phyloP scores from a whole-genome alignment of 1,139 yeast species.

The Candida sp. region DNA sequence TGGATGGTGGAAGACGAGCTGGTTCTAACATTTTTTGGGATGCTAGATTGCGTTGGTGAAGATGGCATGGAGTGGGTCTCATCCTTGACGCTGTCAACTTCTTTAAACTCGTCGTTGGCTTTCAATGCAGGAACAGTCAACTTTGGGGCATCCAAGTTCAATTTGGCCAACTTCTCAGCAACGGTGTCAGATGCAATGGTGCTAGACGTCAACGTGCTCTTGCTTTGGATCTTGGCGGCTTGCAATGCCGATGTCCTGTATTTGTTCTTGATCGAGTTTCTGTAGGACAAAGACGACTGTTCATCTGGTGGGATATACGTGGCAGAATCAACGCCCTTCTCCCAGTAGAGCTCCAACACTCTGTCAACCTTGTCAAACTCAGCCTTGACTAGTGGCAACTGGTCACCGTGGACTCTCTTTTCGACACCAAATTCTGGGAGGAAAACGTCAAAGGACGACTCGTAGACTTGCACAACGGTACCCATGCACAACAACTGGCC shows the following conservation, averaged over 20 bases:
- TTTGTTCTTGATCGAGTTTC: slow-evolving; percentile 79
- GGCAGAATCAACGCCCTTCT: slow-evolving; percentile 88
- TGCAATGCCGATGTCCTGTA: slow-evolving; percentile 72
- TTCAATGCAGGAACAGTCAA: slow-evolving; percentile 41
- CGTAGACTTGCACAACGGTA: slow-evolving; percentile 90
- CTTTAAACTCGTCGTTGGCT: slow-evolving; percentile 7
- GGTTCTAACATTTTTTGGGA: slow-evolving; percentile 28
- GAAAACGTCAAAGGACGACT: slow-evolving; percentile 93
- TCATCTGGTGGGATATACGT: slow-evolving; percentile 92
- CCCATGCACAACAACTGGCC: slow-evolving; percentile 89
- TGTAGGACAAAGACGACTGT: slow-evolving; percentile 72
- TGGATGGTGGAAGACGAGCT: slow-evolving; percentile 25
- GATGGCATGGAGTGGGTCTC: slow-evolving; percentile 29
- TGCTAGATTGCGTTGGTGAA: slow-evolving; percentile 28
- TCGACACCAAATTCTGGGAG: slow-evolving; percentile 97
- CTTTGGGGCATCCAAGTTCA: slow-evolving; percentile 59
- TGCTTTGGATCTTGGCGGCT: slow-evolving; percentile 65
- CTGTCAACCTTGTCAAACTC: slow-evolving; percentile 80
- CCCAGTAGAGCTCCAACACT: slow-evolving; percentile 88
- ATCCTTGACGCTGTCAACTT: slow-evolving; percentile 5
- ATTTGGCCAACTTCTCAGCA: slow-evolving; percentile 47
- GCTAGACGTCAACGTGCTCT: slow-evolving; percentile 32
- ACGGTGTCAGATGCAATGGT: slow-evolving; percentile 45
- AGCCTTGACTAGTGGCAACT: slow-evolving; percentile 89
- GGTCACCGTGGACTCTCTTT: slow-evolving; percentile 98